Base-by-base conservation (phyloP, 78 protist species). In the Parvularia atlantis region DNA sequence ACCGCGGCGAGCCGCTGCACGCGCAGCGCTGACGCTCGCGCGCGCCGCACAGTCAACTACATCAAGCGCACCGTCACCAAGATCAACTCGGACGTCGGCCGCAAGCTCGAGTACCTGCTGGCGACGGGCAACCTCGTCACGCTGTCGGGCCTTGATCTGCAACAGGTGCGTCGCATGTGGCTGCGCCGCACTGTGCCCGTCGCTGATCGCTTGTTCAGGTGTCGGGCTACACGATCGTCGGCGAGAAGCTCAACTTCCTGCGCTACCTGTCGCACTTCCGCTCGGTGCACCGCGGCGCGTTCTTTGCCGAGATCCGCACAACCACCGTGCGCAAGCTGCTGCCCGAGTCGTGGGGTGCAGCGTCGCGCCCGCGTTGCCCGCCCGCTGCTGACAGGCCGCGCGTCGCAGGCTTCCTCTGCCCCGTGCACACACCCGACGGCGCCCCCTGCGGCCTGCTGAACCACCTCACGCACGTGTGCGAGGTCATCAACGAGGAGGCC, bases 401-500 rank as follows among this genome's bases (percentile, higher is more conserved):
- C 28, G 20, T 4, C 6, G 66, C 30, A 24, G 81, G 99, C 61
- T 97, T 93, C 86, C 35, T 97, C 30, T 97, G 99, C 78, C 98
- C 99, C 41, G 99, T 96, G 33, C 99, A 97, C 93, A 96, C 99
- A 5, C 99, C 99, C 44, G 99, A 97, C 68, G 99, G 99, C 26
- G 84, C 94, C 31, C 97, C 98, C 33, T 97, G 99, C 66, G 99
- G 99, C 43, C 84, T 97, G 35, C 71, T 95, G 33, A 93, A 93
- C 79, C 99, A 96, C 71, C 69, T 97, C 40, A 48, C 97, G 0
- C 22, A 48, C 28, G 39, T 33, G 14, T 90, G 97, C 76, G 22
- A 56, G 30, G 78, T 78, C 17, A 64, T 16, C 58, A 19, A 0
- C 54, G 54, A 22, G 22, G 19, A 1, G 17, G 66, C 4, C 31